Evolutionary conservation across 1,284 basidiomycete genomes (phyloP).

Genomic region (Cutaneotrichosporon spelunceum): DNA sequence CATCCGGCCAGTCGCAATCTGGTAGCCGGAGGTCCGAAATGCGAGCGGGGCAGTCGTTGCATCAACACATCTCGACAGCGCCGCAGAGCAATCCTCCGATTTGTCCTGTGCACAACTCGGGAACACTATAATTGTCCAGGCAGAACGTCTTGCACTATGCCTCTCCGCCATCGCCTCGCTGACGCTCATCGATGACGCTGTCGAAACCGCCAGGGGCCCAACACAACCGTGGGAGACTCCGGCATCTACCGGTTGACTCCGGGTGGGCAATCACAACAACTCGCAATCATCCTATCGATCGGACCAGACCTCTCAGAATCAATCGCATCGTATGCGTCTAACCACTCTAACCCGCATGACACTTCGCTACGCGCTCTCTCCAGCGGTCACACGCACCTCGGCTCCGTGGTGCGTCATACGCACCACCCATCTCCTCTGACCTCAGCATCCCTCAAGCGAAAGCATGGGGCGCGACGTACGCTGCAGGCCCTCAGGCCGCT

Average conservation of each 20-base stretch:
- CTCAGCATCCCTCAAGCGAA: slow-evolving; percentile 66
- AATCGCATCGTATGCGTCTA: not conserved
- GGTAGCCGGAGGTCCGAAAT: too few species aligned
- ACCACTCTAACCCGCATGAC: not conserved
- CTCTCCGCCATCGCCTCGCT: too few species aligned
- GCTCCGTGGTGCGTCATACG: slow-evolving; percentile 31
- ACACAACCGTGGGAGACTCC: not conserved
- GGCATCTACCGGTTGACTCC: not conserved
- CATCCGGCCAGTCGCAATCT: too few species aligned
- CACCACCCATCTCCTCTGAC: not conserved
- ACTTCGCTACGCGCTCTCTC: slow-evolving; percentile 31
- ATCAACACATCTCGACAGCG: too few species aligned
- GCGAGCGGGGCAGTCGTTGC: too few species aligned
- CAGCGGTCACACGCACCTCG: slow-evolving; percentile 35
- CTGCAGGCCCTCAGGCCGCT: slow-evolving; percentile 39
- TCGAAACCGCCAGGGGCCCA: too few species aligned
- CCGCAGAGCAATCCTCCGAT: too few species aligned
- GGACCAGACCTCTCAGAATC: not conserved
- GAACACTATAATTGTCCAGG: too few species aligned
- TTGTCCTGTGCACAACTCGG: too few species aligned
- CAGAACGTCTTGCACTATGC: too few species aligned
- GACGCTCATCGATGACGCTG: too few species aligned
- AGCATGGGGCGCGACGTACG: slow-evolving; percentile 61
- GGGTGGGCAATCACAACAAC: not conserved
- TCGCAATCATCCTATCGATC: too few species aligned